phyloP scores from a whole-genome alignment of 2,329 filamentous ascomycete genomes.

The Aurifilum marmelostoma region DNA sequence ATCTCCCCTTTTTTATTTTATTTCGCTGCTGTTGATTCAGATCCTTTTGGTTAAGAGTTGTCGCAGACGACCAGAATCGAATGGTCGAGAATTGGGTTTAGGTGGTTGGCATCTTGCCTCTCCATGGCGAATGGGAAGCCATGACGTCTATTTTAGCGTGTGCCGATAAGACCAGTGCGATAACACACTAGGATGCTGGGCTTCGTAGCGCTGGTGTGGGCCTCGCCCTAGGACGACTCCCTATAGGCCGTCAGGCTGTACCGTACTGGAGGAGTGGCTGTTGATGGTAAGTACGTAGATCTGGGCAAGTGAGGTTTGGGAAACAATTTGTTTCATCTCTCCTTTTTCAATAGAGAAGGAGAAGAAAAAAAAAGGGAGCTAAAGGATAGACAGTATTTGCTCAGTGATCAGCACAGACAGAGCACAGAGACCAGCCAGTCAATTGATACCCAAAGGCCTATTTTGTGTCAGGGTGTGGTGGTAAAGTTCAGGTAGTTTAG shows the following conservation, averaged over 20 bases:
- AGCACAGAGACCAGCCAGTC: no score
- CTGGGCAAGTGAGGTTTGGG: background rate
- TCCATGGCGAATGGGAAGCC: background rate
- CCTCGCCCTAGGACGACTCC: background rate
- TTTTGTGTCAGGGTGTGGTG: background rate
- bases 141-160: slow-evolving; percentile 4
- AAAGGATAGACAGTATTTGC: background rate
- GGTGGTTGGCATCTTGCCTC: background rate
- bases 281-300: background rate
- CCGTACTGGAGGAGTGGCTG: background rate
- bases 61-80: background rate
- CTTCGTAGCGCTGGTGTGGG: background rate
- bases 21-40: background rate
- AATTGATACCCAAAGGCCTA: slow-evolving; percentile 2
- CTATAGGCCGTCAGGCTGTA: no score
- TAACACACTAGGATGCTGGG: background rate
- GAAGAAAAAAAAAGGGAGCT: no score
- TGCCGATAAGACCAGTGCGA: slow-evolving; percentile 10
- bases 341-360: background rate
- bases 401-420: no score
- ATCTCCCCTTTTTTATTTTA: no score
- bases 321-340: background rate
- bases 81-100: slow-evolving; percentile 1
- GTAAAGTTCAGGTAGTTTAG: slow-evolving; percentile 9
- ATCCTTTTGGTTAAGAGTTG: background rate